Evolutionary conservation across 2,329 filamentous ascomycete species (phyloP), one percentile per base, ranked within the genome.

Genomic region (Apiospora aurea): DNA sequence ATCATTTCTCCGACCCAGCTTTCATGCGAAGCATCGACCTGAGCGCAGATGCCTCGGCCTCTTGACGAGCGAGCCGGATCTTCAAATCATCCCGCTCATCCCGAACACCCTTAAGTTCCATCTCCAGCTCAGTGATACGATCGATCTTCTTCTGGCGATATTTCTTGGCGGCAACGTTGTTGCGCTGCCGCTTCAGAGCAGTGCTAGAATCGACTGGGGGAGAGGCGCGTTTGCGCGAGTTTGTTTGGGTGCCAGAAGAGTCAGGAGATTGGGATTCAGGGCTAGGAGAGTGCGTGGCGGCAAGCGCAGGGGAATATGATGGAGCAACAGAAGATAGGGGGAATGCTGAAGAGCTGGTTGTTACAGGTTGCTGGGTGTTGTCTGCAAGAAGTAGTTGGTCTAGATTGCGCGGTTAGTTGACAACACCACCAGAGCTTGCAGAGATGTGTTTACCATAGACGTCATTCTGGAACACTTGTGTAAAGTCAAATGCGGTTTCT

Each of bases 101-200:
- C 72, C 87, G 88, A 77, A 91, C 86, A 61, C 87, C 85, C 67
- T 86, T 86, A 57, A 94, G 82, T 26, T 88, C 86, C 11, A 82
- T 80, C 80, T 93, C 91, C 44, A 94, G 85, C 73, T 89, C 87
- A 38, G 82, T 82, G 79, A 93, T 88, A 73, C 90, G 89, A 76
- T 93, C 91, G 46, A 93, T 85, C 66, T 91, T 89, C 79, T 92
- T 92, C 79, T 93, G 91, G 38, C 92, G 89, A 78, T 93, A 93
- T 73, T 91, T 90, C 73, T 90, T 87, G 43, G 92, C 92, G n/a
- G 92, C 91, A 73, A 92, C 85, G 18, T 91, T 93, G 80, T 94
- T 93, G 73, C 89, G 87, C 73, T 89, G 88, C 41, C 92, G 90
- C 80, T 93, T 93, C 77, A 85, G 77, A 24, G 80, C 78, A 6